These are phyloP conservation scores for Claviceps lovelessii DNA, from an alignment of 2,329 filamentous ascomycete species.

Conservation along the genomic window DNA sequence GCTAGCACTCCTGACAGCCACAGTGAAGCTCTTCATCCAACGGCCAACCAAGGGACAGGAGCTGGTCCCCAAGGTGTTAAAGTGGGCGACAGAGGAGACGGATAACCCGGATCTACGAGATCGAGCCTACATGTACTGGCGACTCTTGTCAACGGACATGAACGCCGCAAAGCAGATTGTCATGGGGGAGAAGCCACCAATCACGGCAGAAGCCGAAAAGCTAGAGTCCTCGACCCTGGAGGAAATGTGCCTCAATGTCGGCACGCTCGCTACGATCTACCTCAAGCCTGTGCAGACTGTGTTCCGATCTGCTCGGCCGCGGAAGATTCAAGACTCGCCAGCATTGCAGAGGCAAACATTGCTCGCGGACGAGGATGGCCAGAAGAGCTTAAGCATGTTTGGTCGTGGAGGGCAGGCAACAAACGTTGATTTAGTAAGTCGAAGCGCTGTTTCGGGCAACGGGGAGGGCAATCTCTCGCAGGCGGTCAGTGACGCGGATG, in stretches of 20 bases:
- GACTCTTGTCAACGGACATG: slow-evolving; percentile 82
- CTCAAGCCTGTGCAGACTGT: slow-evolving; percentile 96
- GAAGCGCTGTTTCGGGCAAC: slow-evolving; percentile 13
- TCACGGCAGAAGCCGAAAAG: slow-evolving; percentile 90
- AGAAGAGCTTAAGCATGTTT: slow-evolving; percentile 47
- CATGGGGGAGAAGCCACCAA: slow-evolving; percentile 94
- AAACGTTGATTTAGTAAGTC: slow-evolving; percentile 32
- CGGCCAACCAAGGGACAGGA: slow-evolving; percentile 88
- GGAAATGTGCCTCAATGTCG: slow-evolving; percentile 93
- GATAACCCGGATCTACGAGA: slow-evolving; percentile 95
- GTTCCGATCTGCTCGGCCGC: slow-evolving; percentile 74
- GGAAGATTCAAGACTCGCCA: slow-evolving; percentile 66
- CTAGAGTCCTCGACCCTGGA: slow-evolving; percentile 82
- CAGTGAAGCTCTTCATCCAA: slow-evolving; percentile 96
- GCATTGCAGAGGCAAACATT: slow-evolving; percentile 64
- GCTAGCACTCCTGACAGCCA: slow-evolving; percentile 83
- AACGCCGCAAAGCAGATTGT: slow-evolving; percentile 74
- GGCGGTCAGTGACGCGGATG: slow-evolving; percentile 72
- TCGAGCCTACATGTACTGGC: slow-evolving; percentile 98
- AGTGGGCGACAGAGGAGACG: slow-evolving; percentile 98
- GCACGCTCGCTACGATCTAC: slow-evolving; percentile 91
- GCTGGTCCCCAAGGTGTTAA: slow-evolving; percentile 83
- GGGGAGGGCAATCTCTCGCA: slow-evolving; percentile 41
- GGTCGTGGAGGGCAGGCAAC: slow-evolving; percentile 37
- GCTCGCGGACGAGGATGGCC: slow-evolving; percentile 35